A percentile compares a stretch with the other conserved stretches of the same genome.
These are phyloP conservation scores for Neurospora sp. DNA, from an alignment of 495 filamentous ascomycete species.

Conservation along the genomic window DNA sequence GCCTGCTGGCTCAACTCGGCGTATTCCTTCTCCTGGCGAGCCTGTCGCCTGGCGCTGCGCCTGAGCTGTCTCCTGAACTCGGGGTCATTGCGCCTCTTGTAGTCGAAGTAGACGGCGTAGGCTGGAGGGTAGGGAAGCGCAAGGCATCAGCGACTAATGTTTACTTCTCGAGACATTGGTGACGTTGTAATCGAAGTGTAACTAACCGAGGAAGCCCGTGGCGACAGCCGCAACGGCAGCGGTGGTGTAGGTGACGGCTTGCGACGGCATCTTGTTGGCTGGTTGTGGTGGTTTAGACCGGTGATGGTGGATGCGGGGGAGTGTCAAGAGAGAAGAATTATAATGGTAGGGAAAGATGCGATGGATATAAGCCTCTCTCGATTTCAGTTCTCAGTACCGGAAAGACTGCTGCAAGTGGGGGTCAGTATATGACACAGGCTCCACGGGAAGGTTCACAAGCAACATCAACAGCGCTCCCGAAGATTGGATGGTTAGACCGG, in stretches of 20 bases:
- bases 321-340: background rate
- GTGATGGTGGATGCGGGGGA: background rate
- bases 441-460: background rate
- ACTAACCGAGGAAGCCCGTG: conserved; percentile 66
- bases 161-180: conserved; percentile 2
- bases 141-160: conserved; percentile 24
- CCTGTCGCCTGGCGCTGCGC: conserved; percentile 67
- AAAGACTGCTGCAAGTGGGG: background rate
- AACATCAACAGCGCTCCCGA: background rate
- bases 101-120: conserved; percentile 90
- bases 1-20: conserved; percentile 53
- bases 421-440: background rate
- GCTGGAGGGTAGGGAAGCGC: conserved; percentile 22
- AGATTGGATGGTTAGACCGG: background rate
- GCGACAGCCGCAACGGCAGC: conserved; percentile 62
- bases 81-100: conserved; percentile 76
- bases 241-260: conserved; percentile 62
- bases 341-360: background rate
- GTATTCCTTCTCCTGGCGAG: conserved; percentile 65
- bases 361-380: too few species aligned
- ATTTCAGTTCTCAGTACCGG: background rate
- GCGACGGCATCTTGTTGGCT: conserved; percentile 35
- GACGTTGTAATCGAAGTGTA: conserved; percentile 3
- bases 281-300: conserved; percentile 1
- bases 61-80: conserved; percentile 80